Evolutionary conservation across 176 grass and related monocot genomes (phyloP).

Genomic region (bread wheat (Triticum aestivum)): IWGSC_CS_RefSeq_v2.1 NC_057808.1:68249741-68250240

Average conservation of each 20-base stretch:
- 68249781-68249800: neutral
- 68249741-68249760: conserved; percentile 42
- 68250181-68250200: neutral
- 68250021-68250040: conserved; percentile 24
- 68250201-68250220: neutral
- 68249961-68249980: conserved; percentile 10
- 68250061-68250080: neutral
- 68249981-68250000: neutral
- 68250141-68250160: neutral
- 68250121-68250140: too few relatives aligned
- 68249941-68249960: conserved; percentile 21
- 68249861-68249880: neutral
- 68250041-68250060: neutral
- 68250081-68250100: neutral
- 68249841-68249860: neutral
- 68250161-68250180: neutral
- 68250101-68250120: neutral
- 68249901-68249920: neutral
- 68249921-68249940: neutral
- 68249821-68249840: neutral
- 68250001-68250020: conserved; percentile 20
- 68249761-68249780: neutral
- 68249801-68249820: neutral
- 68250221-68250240: conserved; percentile 49
- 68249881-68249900: neutral